Base-by-base conservation (phyloP, 2,329 filamentous ascomycete genomes). In the Dendryphion nanum region DNA sequence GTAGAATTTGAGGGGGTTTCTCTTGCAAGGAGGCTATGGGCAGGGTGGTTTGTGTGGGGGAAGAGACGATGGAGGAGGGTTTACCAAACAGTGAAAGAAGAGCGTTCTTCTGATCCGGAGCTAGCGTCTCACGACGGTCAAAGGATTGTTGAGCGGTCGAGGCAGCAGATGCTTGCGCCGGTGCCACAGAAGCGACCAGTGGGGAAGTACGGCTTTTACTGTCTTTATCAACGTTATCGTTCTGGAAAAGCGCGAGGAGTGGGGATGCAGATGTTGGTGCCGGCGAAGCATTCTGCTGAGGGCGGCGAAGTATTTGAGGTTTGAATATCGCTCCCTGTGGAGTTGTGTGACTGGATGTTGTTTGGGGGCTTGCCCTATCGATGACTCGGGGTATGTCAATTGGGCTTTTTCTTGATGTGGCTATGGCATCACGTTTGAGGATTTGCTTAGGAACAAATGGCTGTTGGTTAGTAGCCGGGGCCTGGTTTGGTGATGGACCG, bases 71-170 rank as follows among this genome's bases (percentile, higher is more conserved):
- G 31, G 50, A 47, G 2, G 54, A 43, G 0, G 55, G 44, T 31
- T 61, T 65, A 34, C 43, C 41, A 36, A 68, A 68, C 6, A 68
- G 59, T 8, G 62, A 62, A n/a, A 68, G 53, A 1, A 68, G 50
- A 4, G 56, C 48, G 21, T 47, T 56, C 38, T 63, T 65, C 36
- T 66, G 63, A 6, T 63, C 63, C 6, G 45, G 37, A 5, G 57
- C 47, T 2, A 55, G 37, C 4, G 53, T 55, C 8, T 60, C 57
- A 26, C 54, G 50, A 5, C 59, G 49, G 33, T 64, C 55, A 29
- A 56, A 55, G 1, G 38, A 15, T 4, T 42, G 35, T 13, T 44
- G 38, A 2, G 39, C 37, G 6, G 37, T 18, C 6, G 41, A 33
- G 4, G 19, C 30, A n/a, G 23, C 10, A 26, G 23, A n/a, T n/a